Evolutionary conservation across 495 filamentous ascomycete genomes (phyloP), one percentile per base, ranked within the genome.

Genomic region (Penicillium argentinense): DNA sequence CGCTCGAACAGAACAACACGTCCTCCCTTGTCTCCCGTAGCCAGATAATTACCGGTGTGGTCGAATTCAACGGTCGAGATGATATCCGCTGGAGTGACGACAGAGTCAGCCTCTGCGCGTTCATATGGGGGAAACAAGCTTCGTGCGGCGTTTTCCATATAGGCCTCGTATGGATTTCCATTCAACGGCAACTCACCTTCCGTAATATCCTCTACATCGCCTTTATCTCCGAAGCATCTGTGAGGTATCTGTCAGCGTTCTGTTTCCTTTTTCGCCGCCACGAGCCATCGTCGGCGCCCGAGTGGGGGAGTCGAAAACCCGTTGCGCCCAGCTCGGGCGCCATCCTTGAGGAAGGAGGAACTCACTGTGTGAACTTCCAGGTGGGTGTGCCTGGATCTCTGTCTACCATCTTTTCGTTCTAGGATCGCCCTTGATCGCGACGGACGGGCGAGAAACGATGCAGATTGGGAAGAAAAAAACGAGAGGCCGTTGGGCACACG

Each of bases 351-450:
- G 11, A 16, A 2, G 6, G 37, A 18, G 22, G 25, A 26, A 90
- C 95, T 81, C 82, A 98, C 93, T 98, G 93, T 72, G 93, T 98
- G 76, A 98, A 98, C 80, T 97, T 97, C 93, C 93, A 97, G 69
- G 92, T 97, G 60, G 93, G 92, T 68, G 89, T 81, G 72, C 80
- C 86, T 71, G 86, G 78, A 74, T 97, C 93, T 75, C 85, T 88
- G 78, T 96, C 93, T 75, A 93, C 91, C 93, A 98, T 98, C 74
- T 85, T 70, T 60, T 67, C 61, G 62, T 91, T 73, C 64, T 63
- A 62, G 53, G 44, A 50, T 62, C 52, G 63, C 57, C 64, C 65
- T 67, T 57, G 51, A 42, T 53, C 49, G 46, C 44, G 47, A 46
- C 30, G 36, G 26, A 25, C 22, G 43, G 51, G 36, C 32, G 33